A percentile compares a stretch with the other conserved stretches of the same genome.
phyloP scores from a whole-genome alignment of 352 stramenopile species.

The Hyaloperonospora brassicae region DNA sequence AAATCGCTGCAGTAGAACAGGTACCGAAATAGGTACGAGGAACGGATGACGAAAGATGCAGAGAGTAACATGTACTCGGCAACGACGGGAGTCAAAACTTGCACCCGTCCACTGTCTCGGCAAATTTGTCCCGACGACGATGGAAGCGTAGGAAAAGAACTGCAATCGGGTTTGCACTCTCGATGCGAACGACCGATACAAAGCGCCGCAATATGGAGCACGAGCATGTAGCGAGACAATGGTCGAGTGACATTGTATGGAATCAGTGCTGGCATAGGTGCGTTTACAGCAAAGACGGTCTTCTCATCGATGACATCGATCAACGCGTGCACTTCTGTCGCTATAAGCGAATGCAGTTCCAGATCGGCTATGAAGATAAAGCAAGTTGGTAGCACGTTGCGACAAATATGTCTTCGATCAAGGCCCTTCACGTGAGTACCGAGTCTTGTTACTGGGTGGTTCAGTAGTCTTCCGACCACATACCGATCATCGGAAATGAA shows the following conservation, averaged over 20 bases:
- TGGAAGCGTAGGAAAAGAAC: slow-evolving; percentile 36
- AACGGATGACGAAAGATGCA: too few relatives aligned
- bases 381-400: background rate
- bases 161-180: slow-evolving; percentile 29
- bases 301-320: slow-evolving; percentile 61
- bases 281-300: slow-evolving; percentile 11
- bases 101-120: slow-evolving; percentile 46
- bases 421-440: slow-evolving; percentile 31
- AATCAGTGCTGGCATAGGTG: slow-evolving; percentile 11
- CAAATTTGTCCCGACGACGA: slow-evolving; percentile 46
- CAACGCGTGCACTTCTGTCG: slow-evolving; percentile 33
- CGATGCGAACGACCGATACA: slow-evolving; percentile 37
- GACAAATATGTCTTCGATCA: background rate
- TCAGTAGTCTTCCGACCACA: too few relatives aligned
- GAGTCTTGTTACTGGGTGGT: slow-evolving; percentile 4
- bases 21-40: too few relatives aligned
- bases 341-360: slow-evolving; percentile 18
- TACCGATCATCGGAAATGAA: too few relatives aligned
- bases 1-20: too few relatives aligned
- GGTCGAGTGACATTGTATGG: slow-evolving; percentile 12
- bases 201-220: slow-evolving; percentile 46
- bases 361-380: slow-evolving; percentile 23
- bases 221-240: slow-evolving; percentile 51
- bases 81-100: slow-evolving; percentile 47
- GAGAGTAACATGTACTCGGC: slow-evolving; percentile 36